Evolutionary conservation across 352 stramenopile genomes (phyloP).

Genomic region (Phytophthora chlamydospora): DNA sequence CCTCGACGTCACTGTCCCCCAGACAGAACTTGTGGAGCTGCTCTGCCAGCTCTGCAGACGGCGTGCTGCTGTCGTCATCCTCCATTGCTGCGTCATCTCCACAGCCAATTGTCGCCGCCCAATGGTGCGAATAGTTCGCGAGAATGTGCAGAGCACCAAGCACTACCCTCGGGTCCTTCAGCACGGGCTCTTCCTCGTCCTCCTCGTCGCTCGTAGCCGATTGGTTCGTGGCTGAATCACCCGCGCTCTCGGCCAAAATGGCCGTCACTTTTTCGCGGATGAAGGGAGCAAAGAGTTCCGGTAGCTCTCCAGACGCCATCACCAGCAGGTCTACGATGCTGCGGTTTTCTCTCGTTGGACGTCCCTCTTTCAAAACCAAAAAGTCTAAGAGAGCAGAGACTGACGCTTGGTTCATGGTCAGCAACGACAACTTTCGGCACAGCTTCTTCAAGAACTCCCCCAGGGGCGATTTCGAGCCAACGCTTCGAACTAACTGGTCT

Average conservation of each 20-base stretch:
- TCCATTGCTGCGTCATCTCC: conserved; percentile 23
- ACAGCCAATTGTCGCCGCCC: conserved; percentile 27
- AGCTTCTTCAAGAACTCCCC: conserved; percentile 85
- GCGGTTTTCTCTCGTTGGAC: conserved; percentile 52
- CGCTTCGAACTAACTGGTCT: conserved; percentile 76
- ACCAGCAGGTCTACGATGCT: conserved; percentile 61
- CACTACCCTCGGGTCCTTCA: conserved; percentile 54
- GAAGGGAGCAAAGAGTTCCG: conserved; percentile 58
- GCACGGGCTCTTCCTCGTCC: conserved; percentile 38
- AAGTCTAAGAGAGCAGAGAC: conserved; percentile 47
- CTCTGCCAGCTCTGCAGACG: conserved; percentile 41
- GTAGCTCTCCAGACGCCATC: conserved; percentile 53
- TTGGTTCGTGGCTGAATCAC: conserved; percentile 4
- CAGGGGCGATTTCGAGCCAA: conserved; percentile 79
- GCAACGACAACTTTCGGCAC: conserved; percentile 77
- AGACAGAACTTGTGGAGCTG: conserved; percentile 64
- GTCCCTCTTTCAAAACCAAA: conserved; percentile 38
- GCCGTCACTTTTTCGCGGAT: conserved; percentile 54
- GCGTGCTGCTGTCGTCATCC: conserved; percentile 27
- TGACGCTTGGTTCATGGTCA: conserved; percentile 64
- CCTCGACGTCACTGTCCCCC: conserved; percentile 31
- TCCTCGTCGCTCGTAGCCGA: conserved; percentile 33
- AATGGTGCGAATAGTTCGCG: conserved; percentile 61
- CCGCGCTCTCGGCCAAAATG: conserved; percentile 45
- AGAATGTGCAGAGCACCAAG: conserved; percentile 57